Conservation (phyloP, 805 yeast species). For the Brettanomyces anomalus region DNA sequence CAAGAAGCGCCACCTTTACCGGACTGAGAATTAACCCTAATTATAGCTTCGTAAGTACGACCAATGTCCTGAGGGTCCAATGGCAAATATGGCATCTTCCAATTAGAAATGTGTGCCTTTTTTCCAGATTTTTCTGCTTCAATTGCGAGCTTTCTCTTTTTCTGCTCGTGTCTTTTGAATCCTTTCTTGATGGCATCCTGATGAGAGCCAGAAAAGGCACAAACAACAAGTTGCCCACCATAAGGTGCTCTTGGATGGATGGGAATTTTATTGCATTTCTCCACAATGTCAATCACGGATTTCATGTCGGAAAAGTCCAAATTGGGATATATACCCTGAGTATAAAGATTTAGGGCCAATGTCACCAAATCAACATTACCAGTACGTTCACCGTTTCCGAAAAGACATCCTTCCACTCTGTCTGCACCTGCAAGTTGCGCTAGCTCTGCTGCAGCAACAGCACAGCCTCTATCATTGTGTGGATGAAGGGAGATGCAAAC, state of each 20-base stretch:
- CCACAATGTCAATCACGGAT: constrained; percentile 62
- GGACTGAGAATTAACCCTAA: constrained; percentile 79
- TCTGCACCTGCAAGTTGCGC: constrained; percentile 84
- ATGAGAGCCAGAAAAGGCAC: constrained; percentile 81
- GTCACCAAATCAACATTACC: constrained; percentile 82
- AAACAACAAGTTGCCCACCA: constrained; percentile 75
- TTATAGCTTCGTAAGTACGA: constrained; percentile 85
- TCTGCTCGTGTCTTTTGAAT: constrained; percentile 38
- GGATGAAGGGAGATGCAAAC: constrained; percentile 73
- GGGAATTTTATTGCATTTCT: constrained; percentile 73
- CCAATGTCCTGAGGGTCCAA: constrained; percentile 81
- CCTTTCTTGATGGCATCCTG: constrained; percentile 88
- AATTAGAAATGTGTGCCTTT: constrained; percentile 21
- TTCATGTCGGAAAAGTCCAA: constrained; percentile 63
- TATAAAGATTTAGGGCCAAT: constrained; percentile 64
- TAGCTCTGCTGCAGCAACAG: constrained; percentile 81
- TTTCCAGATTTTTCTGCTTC: constrained; percentile 12
- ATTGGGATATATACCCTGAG: constrained; percentile 68
- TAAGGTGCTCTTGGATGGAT: constrained; percentile 75
- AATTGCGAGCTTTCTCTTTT: constrained; percentile 14
- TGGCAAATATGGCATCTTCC: constrained; percentile 79
- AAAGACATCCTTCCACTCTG: constrained; percentile 77
- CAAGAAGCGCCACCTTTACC: constrained; percentile 90
- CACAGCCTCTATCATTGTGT: constrained; percentile 82
- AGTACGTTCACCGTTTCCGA: constrained; percentile 83